A percentile compares a stretch with the other conserved stretches of the same genome.
Evolutionary conservation across 495 filamentous ascomycete genomes (phyloP).

Genomic region (Penicillium steckii): DNA sequence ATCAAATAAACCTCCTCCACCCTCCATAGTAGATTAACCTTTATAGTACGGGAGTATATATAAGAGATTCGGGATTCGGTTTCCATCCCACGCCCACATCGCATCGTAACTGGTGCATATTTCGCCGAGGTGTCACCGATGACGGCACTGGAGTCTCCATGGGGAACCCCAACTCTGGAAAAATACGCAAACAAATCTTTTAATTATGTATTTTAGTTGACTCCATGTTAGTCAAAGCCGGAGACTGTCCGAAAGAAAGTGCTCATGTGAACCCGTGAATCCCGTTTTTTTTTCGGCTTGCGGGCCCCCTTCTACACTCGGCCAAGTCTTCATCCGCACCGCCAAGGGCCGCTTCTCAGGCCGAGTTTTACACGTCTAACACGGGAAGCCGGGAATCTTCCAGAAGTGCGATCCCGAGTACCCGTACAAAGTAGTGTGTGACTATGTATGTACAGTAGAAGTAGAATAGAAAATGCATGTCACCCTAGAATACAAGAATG

Average conservation of each 20-base stretch:
- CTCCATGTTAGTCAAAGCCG: conserved; percentile 4
- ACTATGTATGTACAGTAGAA: not conserved
- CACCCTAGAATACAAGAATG: too few relatives aligned
- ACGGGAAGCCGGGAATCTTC: conserved; percentile 27
- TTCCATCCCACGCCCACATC: conserved; percentile 9
- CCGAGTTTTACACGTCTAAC: conserved; percentile 1
- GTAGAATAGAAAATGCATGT: not conserved
- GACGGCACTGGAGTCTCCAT: conserved; percentile 14
- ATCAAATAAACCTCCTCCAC: not conserved
- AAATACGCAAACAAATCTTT: too few relatives aligned
- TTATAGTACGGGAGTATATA: too few relatives aligned
- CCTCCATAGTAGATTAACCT: not conserved
- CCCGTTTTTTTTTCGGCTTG: conserved; percentile 6
- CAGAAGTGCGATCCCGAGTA: conserved; percentile 10
- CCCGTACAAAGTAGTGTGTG: not conserved
- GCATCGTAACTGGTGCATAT: conserved; percentile 1
- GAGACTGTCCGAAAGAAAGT: conserved; percentile 11
- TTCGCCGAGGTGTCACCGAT: conserved; percentile 26
- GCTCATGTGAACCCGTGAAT: conserved; percentile 1
- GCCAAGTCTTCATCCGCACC: conserved; percentile 11
- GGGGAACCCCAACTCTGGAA: conserved; percentile 17
- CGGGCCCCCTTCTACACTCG: conserved; percentile 6
- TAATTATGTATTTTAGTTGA: too few relatives aligned
- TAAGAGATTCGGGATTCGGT: conserved; percentile 12
- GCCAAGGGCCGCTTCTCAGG: conserved; percentile 3